Evolutionary conservation across 768 basidiomycete genomes (phyloP), one percentile per base, ranked within the genome.

Genomic region (Naganishia friedmannii): DNA sequence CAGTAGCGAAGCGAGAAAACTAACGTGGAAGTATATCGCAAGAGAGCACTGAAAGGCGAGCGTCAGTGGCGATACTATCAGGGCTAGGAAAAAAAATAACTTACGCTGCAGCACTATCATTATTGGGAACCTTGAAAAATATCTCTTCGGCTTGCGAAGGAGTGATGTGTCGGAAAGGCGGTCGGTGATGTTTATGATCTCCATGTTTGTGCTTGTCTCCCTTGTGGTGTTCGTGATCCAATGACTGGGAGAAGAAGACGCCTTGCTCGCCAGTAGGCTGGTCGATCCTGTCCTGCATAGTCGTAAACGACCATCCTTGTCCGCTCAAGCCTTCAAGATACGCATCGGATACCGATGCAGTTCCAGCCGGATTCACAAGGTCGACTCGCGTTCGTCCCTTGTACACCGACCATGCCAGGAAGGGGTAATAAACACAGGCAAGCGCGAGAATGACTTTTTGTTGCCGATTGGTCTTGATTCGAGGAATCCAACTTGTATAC

Each of bases 121-220:
- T 79, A 58, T 75, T 77, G 2, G 79, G 79, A 0, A 79, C 76
- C 10, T 54, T 66, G 7, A 80, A 71, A 66, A 78, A 80, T 29
- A 79, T 73, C 68, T 77, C 71, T 73, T 80, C 79, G 2, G 78
- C 79, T 57, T 73, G n/a, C 31, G 74, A 17, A 1, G 73, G 71
- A 21, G 56, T 46, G 53, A 74, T 66, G 31, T 26, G 46, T 10
- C 39, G 66, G 51, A 39, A 31, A 66, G 45, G 56, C 28, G 51
- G 51, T 48, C 53, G 37, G 31, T 70, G 70, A n/a, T 57, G 60
- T 34, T 65, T 31, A 53, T 63, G 68, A 23, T 60, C 19, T 34
- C 45, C 19, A n/a, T 53, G 65, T 6, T 66, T 46, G 3, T 34
- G 65, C 17, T 66, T 46, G 3, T 34, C 31, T 29, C 48, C 48